Evolutionary conservation across 129 eudicot genomes (phyloP), one percentile per base, ranked within the genome.

Genomic region (Arctium lappa): DNA sequence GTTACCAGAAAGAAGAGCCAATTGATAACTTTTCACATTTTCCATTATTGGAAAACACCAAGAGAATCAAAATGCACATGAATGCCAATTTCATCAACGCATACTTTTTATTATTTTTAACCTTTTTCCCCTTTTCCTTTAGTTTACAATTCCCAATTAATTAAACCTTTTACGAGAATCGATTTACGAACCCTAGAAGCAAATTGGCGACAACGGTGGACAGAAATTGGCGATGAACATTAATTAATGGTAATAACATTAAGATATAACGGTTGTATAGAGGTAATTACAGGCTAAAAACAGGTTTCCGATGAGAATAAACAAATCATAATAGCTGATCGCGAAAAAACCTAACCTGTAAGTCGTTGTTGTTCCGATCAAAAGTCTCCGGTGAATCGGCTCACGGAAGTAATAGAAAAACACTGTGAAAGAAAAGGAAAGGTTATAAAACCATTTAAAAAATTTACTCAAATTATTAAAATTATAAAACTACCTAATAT

Each of bases 61-160:
- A 80, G 75, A 73, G 79, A 63, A 73, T 82, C 77, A 69, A 75
- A 69, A 50, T 76, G 78, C 86, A 83, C 86, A 83, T 83, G 82
- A 83, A 69, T 70, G 72, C 65, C 82, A 76, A 13, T 76, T 68
- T 74, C 74, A 82, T 68, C 66, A 77, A 82, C 31, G 42, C 69
- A 32, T 75, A 56, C 70, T 76, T 83, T 76, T 48, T 68, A 27
- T 68, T 48, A 12, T 69, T 33, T 44, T 48, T 16, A 11, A 65
- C 79, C 79, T 37, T 53, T 46, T 32, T 11, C 69, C 36, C 77
- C 5, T 44, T 48, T n/a, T 60, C 36, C 77, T 37, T 70, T 80
- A 11, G 27, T 6, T 69, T 70, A 30, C 73, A 29, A 4, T 34
- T 81, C 16, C 66, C 73, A 63, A 81, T 72, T 27, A 80, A 80